Conservation (phyloP, 768 basidiomycete species). For the Crucibulum laeve region DNA sequence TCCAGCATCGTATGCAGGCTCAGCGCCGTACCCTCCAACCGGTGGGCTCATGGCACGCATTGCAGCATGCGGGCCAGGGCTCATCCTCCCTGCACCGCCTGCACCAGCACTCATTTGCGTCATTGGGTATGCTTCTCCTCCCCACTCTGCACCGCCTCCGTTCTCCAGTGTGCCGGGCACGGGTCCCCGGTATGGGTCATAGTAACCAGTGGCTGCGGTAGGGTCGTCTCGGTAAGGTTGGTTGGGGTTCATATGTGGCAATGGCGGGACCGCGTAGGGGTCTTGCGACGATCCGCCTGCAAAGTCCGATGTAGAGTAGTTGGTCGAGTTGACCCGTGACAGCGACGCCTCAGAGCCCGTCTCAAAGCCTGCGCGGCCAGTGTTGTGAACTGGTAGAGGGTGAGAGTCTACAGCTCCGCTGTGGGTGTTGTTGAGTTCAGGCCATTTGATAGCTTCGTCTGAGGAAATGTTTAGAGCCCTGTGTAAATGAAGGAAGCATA, state of each 20-base stretch:
- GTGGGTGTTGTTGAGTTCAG: slow-evolving; percentile 77
- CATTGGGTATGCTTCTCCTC: slow-evolving; percentile 70
- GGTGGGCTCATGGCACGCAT: slow-evolving; percentile 15
- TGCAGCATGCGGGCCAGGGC: slow-evolving; percentile 32
- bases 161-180: slow-evolving; percentile 61
- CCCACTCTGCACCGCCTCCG: slow-evolving; percentile 31
- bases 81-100: slow-evolving; percentile 20
- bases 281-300: slow-evolving; percentile 43
- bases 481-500: slow-evolving; percentile 3
- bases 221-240: slow-evolving; percentile 78
- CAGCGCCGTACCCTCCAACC: slow-evolving; percentile 13
- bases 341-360: slow-evolving; percentile 57
- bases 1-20: slow-evolving; percentile 12
- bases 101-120: slow-evolving; percentile 53
- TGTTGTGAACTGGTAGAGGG: slow-evolving; percentile 64
- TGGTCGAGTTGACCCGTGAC: slow-evolving; percentile 44
- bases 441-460: slow-evolving; percentile 91
- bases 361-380: slow-evolving; percentile 73
- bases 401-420: slow-evolving; percentile 43
- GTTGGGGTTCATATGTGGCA: slow-evolving; percentile 77
- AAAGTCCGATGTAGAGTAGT: slow-evolving; percentile 50
- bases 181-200: slow-evolving; percentile 82
- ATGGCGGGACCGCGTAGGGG: slow-evolving; percentile 80
- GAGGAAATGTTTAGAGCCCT: slow-evolving; percentile 3
- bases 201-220: slow-evolving; percentile 41